Conservation (phyloP, 257 asterid species). For the Cynanchum wilfordii region DNA sequence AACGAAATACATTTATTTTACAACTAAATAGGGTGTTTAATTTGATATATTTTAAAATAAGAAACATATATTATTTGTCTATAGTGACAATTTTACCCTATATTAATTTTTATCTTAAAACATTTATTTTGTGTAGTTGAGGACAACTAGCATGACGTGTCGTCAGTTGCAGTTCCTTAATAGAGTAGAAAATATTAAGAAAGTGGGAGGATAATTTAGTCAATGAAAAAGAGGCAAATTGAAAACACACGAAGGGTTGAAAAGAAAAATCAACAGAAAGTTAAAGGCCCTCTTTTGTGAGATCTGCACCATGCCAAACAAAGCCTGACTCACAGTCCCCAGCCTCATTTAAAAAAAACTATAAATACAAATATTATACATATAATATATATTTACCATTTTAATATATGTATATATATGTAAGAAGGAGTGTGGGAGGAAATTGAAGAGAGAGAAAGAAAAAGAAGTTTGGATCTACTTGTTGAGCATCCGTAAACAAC, state of each 20-base stretch:
- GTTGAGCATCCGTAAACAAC: not conserved
- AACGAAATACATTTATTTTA: no score
- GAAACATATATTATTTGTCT: no score
- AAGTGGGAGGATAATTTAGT: not conserved
- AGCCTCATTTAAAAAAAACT: not conserved
- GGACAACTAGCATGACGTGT: not conserved
- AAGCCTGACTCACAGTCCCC: conserved; percentile 4
- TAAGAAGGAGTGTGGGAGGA: not conserved
- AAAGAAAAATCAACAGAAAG: conserved; percentile 1
- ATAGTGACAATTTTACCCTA: no score
- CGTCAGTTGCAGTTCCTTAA: not conserved
- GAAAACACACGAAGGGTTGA: not conserved
- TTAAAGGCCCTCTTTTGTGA: not conserved
- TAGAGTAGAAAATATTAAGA: not conserved
- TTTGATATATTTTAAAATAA: no score
- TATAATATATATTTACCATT: not conserved
- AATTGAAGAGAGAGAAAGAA: not conserved
- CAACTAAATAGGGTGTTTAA: no score
- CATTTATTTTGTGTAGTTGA: not conserved
- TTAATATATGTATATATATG: not conserved
- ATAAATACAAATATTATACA: no score
- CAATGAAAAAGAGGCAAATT: not conserved
- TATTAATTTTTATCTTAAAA: not conserved
- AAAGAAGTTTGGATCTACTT: conserved; percentile 13
- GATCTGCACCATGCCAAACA: conserved; percentile 8